phyloP scores from a whole-genome alignment of 768 basidiomycete species.

The Pleurotus platypus region DNA sequence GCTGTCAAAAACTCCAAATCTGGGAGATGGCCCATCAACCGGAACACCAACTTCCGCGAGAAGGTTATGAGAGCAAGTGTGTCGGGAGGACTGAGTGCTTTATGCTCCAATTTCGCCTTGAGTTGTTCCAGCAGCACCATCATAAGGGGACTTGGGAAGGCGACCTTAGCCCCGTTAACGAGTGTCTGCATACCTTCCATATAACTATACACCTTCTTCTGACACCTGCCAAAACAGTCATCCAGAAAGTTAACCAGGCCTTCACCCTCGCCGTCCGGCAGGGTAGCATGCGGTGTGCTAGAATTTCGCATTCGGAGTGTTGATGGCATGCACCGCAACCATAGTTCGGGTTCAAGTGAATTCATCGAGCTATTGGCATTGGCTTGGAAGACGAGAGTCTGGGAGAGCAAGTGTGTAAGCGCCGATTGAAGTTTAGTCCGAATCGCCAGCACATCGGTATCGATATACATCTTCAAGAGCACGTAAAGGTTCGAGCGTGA shows the following conservation, averaged over 20 bases:
- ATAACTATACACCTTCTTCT: conserved; percentile 83
- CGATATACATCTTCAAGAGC: conserved; percentile 62
- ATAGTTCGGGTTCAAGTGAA: conserved; percentile 57
- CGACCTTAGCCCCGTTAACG: conserved; percentile 19
- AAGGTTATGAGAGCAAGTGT: conserved; percentile 61
- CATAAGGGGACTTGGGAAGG: conserved; percentile 68
- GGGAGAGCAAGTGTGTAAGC: conserved; percentile 60
- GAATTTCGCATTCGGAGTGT: conserved; percentile 30
- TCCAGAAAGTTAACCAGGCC: conserved; percentile 71
- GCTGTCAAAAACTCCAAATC: conserved; percentile 36
- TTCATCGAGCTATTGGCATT: conserved; percentile 35
- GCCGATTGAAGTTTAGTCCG: conserved; percentile 46
- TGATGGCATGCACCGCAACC: conserved; percentile 66
- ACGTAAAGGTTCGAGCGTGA: conserved; percentile 68
- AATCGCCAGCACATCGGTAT: conserved; percentile 46
- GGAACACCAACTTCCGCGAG: conserved; percentile 57
- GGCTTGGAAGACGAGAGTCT: conserved; percentile 79
- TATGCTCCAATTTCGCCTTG: conserved; percentile 57
- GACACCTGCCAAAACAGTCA: conserved; percentile 78
- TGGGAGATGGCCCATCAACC: conserved; percentile 51
- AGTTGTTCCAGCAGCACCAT: conserved; percentile 81
- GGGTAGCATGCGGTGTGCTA: conserved; percentile 47
- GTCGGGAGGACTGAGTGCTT: conserved; percentile 55
- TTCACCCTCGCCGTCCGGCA: conserved; percentile 52
- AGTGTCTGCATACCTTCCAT: conserved; percentile 63